Evolutionary conservation across 2,329 filamentous ascomycete species (phyloP), one percentile per base, ranked within the genome.

Genomic region (Aspergillus fumigatus): DNA sequence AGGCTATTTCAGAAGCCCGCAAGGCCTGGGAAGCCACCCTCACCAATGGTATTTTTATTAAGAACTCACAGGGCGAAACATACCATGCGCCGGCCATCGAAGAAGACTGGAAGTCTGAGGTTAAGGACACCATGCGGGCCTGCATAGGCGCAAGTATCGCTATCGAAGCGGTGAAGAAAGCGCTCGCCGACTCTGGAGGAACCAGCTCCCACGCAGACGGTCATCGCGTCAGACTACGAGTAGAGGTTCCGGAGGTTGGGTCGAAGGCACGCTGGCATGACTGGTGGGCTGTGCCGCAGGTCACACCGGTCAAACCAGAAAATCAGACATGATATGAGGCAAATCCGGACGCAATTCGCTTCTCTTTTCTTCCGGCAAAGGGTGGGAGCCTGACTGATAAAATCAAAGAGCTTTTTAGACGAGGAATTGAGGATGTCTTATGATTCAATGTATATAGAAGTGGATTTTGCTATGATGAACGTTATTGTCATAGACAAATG

Each of bases 131-230:
- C 9, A 78, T 89, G 65, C 85, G 85, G 65, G 84, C 88, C n/a
- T 88, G 85, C 62, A 91, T 92, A 59, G 85, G 84, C 8, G 80
- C 87, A 0, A 84, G 84, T 5, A 82, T 92, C 60, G 84, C 86
- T 0, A 80, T 90, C 47, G 80, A 80, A 25, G 79, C 78, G 1
- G 70, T 88, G 50, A 82, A 81, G 65, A 88, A 85, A 69, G 81
- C 80, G 2, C 64, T 87, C 8, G 73, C 77, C 35, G 54, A n/a
- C 32, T 38, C 32, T 38, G 32, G 32, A 38, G 32, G 5, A 17
- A 6, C 32, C 32, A 38, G 32, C 32, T 38, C 50, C 17, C 53
- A 17, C 19, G 35, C 41, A 11, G 25, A 51, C 7, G 17, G 35
- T 26, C 43, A 38, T 19, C 17, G 29, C 51, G 3, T 27, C 55